A percentile compares a stretch with the other conserved stretches of the same genome.
phyloP scores from a whole-genome alignment of 192 early-diverging fungal genomes.

The Mortierella antarctica region DNA sequence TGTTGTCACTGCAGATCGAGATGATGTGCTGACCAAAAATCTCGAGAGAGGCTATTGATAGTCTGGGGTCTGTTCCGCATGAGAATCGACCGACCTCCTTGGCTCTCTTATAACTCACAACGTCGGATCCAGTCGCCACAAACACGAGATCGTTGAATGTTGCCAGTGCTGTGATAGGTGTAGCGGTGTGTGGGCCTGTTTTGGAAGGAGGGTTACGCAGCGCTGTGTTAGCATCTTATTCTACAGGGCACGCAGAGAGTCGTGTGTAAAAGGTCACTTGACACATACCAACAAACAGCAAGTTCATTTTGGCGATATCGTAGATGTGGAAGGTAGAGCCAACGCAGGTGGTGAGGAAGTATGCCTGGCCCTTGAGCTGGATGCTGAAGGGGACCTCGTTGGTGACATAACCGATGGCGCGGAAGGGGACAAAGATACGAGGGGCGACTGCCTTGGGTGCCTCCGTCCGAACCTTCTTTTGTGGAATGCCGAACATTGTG shows the following conservation, averaged over 20 bases:
- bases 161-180: conserved; percentile 78
- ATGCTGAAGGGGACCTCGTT: conserved; percentile 83
- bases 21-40: conserved; percentile 83
- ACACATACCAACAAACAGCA: conserved; percentile 75
- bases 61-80: conserved; percentile 17
- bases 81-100: conserved; percentile 65
- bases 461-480: conserved; percentile 49
- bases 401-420: conserved; percentile 92
- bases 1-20: conserved; percentile 84
- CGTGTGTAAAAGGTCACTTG: not conserved
- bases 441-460: conserved; percentile 49
- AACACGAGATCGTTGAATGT: conserved; percentile 78
- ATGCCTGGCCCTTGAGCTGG: conserved; percentile 77
- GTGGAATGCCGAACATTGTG: conserved; percentile 46
- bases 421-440: conserved; percentile 86
- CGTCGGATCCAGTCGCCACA: conserved; percentile 72
- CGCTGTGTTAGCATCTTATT: not conserved
- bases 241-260: too few species aligned
- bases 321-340: conserved; percentile 93
- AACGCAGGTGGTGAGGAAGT: conserved; percentile 89
- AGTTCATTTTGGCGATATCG: conserved; percentile 83
- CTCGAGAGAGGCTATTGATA: conserved; percentile 63
- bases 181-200: conserved; percentile 67
- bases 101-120: conserved; percentile 75
- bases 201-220: not conserved